Evolutionary conservation across 257 asterid genomes (phyloP).

Genomic region (Striga asiatica): DNA sequence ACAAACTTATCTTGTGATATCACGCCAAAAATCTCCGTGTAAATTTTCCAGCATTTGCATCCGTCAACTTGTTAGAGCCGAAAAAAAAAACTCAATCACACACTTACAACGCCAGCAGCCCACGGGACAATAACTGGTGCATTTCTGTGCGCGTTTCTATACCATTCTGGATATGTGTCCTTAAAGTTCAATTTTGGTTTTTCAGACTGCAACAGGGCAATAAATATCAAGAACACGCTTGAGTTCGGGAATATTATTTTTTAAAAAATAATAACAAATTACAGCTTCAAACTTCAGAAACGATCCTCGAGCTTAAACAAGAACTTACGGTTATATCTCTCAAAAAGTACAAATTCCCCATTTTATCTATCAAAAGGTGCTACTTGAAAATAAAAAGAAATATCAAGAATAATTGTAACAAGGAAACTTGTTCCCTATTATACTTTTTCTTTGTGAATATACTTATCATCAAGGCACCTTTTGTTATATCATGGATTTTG

Average conservation of each 20-base stretch:
- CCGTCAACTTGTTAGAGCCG: background rate
- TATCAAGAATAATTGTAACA: too few relatives aligned
- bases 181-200: slow-evolving; percentile 57
- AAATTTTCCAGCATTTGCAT: background rate
- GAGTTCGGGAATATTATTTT: background rate
- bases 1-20: background rate
- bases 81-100: slow-evolving; percentile 9
- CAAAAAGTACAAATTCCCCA: too few relatives aligned
- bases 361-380: too few relatives aligned
- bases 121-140: slow-evolving; percentile 79
- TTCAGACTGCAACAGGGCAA: slow-evolving; percentile 52
- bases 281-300: background rate
- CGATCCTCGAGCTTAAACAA: background rate
- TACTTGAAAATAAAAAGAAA: background rate
- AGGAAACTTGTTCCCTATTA: too few relatives aligned
- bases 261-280: background rate
- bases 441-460: background rate
- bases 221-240: slow-evolving; percentile 5
- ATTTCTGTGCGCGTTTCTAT: slow-evolving; percentile 58
- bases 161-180: slow-evolving; percentile 63
- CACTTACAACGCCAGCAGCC: slow-evolving; percentile 64
- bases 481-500: background rate
- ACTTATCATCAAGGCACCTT: background rate
- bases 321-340: too few relatives aligned
- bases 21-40: background rate